Evolutionary conservation across 2,329 filamentous ascomycete genomes (phyloP).

Genomic region (Thelonectria blattea): DNA sequence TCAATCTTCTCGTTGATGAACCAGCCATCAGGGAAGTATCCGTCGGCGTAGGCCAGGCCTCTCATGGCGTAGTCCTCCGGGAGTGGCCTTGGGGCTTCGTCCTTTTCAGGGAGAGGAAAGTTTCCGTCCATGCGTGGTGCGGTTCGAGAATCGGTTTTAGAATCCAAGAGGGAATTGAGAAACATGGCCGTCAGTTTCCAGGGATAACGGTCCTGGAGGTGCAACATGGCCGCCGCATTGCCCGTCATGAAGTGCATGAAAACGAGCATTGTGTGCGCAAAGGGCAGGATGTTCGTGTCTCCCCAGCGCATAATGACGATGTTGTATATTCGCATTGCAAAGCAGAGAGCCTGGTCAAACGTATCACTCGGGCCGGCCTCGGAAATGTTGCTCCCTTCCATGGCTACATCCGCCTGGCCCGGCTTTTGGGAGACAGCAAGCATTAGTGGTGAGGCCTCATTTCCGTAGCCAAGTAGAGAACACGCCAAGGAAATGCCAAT

Average conservation of each 20-base stretch:
- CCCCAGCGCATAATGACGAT: constrained; percentile 58
- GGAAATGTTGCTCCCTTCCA: constrained; percentile 33
- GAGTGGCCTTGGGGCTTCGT: constrained; percentile 58
- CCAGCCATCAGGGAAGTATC: constrained; percentile 64
- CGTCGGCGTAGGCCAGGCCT: constrained; percentile 65
- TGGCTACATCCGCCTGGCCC: constrained; percentile 36
- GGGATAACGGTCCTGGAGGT: constrained; percentile 54
- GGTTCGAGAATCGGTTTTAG: constrained; percentile 37
- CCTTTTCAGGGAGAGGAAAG: constrained; percentile 56
- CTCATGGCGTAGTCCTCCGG: constrained; percentile 73
- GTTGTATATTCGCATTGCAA: constrained; percentile 52
- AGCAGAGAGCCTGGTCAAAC: constrained; percentile 45
- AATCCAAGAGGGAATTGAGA: constrained; percentile 46
- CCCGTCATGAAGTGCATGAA: constrained; percentile 59
- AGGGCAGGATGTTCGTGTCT: constrained; percentile 66
- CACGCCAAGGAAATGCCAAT: constrained; percentile 43
- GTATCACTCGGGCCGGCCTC: constrained; percentile 34
- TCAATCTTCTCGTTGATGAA: constrained; percentile 65
- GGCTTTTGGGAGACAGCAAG: constrained; percentile 43
- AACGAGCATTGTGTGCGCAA: constrained; percentile 65
- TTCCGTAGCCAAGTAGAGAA: constrained; percentile 43
- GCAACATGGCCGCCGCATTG: constrained; percentile 49
- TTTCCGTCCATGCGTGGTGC: constrained; percentile 49
- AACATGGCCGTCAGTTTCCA: constrained; percentile 54
- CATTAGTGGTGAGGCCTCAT: constrained; percentile 54